Evolutionary conservation across 2,329 filamentous ascomycete genomes (phyloP).

Genomic region (Colletotrichum sojae): DNA sequence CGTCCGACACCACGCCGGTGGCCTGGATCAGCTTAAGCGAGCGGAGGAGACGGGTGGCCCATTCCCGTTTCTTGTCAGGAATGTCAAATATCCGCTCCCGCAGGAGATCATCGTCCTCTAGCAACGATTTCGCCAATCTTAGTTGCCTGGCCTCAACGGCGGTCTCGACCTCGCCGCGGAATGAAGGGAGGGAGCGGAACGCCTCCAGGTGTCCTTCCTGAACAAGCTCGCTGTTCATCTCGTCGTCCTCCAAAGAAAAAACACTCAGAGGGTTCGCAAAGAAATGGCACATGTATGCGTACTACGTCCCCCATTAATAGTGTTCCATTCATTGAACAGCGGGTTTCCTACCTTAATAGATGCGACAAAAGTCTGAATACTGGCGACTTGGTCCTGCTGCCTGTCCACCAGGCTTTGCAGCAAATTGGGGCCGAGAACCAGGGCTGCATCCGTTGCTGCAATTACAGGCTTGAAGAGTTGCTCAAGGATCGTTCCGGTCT

Average conservation of each 20-base stretch:
- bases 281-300: slow-evolving; percentile 89
- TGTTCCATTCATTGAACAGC: not conserved
- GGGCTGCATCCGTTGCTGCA: slow-evolving; percentile 66
- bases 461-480: slow-evolving; percentile 78
- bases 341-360: slow-evolving; percentile 72
- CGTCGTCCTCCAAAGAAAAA: slow-evolving; percentile 58
- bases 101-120: slow-evolving; percentile 73
- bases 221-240: slow-evolving; percentile 52
- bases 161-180: slow-evolving; percentile 68
- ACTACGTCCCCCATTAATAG: slow-evolving; percentile 61
- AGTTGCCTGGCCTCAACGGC: slow-evolving; percentile 59
- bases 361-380: slow-evolving; percentile 79
- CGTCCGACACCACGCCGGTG: slow-evolving; percentile 51
- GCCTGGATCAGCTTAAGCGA: slow-evolving; percentile 63
- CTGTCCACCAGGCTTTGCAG: slow-evolving; percentile 76
- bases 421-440: slow-evolving; percentile 76
- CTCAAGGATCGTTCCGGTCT: slow-evolving; percentile 79
- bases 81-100: slow-evolving; percentile 55
- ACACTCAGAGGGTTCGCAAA: slow-evolving; percentile 83
- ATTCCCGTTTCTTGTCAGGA: slow-evolving; percentile 52
- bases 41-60: slow-evolving; percentile 61
- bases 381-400: slow-evolving; percentile 83
- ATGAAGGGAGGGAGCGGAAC: slow-evolving; percentile 78
- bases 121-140: slow-evolving; percentile 63
- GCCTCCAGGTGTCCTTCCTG: slow-evolving; percentile 76